phyloP scores from a whole-genome alignment of 208 protist species.

The Leishmania tropica region DNA sequence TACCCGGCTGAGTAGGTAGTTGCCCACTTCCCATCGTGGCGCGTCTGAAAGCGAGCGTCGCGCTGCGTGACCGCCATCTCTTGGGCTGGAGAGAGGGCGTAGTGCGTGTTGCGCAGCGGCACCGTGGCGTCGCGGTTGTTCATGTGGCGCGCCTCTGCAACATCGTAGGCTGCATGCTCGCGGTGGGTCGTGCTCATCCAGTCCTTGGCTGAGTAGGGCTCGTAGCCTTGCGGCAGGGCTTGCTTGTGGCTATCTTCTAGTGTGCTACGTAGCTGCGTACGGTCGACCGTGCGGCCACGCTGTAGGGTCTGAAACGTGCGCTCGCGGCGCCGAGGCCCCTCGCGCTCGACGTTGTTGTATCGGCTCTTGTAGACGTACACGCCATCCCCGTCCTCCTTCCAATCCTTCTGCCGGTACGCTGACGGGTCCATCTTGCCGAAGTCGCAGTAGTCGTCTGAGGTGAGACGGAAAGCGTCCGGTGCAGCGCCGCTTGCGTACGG shows the following conservation, averaged over 20 bases:
- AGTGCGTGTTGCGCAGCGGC: slow-evolving; percentile 76
- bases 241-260: slow-evolving; percentile 47
- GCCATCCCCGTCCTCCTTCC: slow-evolving; percentile 27
- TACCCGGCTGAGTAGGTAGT: slow-evolving; percentile 78
- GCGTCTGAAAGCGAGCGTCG: slow-evolving; percentile 41
- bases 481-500: slow-evolving; percentile 44
- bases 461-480: slow-evolving; percentile 73
- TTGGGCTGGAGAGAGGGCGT: slow-evolving; percentile 60
- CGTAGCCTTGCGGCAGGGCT: slow-evolving; percentile 67
- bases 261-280: slow-evolving; percentile 39
- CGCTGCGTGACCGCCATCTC: slow-evolving; percentile 48
- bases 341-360: slow-evolving; percentile 86
- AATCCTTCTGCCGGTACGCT: slow-evolving; percentile 67
- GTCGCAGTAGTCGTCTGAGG: slow-evolving; percentile 90
- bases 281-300: slow-evolving; percentile 59
- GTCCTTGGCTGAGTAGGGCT: slow-evolving; percentile 67
- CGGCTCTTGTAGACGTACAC: slow-evolving; percentile 84
- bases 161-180: slow-evolving; percentile 77
- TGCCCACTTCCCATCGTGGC: slow-evolving; percentile 53
- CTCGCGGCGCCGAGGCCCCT: slow-evolving; percentile 72
- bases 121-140: slow-evolving; percentile 66
- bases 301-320: slow-evolving; percentile 56
- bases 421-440: slow-evolving; percentile 74
- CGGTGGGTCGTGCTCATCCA: slow-evolving; percentile 89
- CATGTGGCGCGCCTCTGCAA: slow-evolving; percentile 46